Base-by-base conservation (phyloP, 2,329 filamentous ascomycete species). In the Lanzia echinophila region DNA sequence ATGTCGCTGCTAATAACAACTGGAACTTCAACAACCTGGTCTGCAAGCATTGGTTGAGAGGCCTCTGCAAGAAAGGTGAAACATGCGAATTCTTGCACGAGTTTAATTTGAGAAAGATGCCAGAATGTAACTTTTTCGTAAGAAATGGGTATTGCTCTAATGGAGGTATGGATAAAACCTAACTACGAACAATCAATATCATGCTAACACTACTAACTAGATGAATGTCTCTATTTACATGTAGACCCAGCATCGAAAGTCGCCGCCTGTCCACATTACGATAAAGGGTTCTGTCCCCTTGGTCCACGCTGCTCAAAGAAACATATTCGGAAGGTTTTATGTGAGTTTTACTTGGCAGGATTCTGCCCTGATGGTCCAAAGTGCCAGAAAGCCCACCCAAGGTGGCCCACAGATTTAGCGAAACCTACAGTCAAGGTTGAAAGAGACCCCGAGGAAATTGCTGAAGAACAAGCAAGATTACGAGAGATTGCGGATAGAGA, bases 1-100 rank as follows among this genome's bases (percentile, higher is more conserved):
- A 97, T 75, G 62, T 60, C 63, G 66, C 64, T 71, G 76, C 36
- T 15, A 60, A 60, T 41, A 63, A 53, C 43, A 58, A 57, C 20
- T 75, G 75, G 39, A 83, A 83, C 33, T 86, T 86, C 69, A 88
- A 86, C 73, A 87, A 81, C 67, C 83, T 97, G 15, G 92, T 99
- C 57, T 99, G 94, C 83, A 99, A 99, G 75, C 94, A 97, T 78
- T 97, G 94, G 85, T 84, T 97, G 67, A 88, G 95, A 60, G 92
- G 91, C 0, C 82, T 99, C 19, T 99, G 94, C 78, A 99, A 99
- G 70, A 97, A 97, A 73, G 94, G 92, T 65, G 87, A 96, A 68
- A 83, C 84, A 62, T 99, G 94, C 83, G 94, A 99, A 75, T 99
- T 97, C 67, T 78, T 97, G 47, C 94, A 99, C 78, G 94, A 97